Percentiles rank a stretch among this genome's conserved stretches.
Conservation (phyloP, 805 yeast species). For the Ogataea pini region DNA sequence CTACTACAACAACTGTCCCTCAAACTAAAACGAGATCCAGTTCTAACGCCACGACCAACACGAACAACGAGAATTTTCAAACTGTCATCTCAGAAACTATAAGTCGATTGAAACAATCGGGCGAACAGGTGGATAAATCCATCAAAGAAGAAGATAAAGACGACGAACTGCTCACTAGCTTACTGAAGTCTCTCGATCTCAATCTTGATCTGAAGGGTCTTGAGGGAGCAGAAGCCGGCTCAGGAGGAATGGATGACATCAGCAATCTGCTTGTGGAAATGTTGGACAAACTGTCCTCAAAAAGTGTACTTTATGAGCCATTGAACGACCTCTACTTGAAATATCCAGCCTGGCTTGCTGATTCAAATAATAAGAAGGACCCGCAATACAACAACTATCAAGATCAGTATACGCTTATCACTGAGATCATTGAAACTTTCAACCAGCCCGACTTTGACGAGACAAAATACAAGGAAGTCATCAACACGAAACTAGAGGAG, state of each 20-base stretch:
- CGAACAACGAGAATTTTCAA: constrained; percentile 49
- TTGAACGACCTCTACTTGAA: constrained; percentile 75
- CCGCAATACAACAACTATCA: constrained; percentile 47
- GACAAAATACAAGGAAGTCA: constrained; percentile 47
- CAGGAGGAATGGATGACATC: constrained; percentile 39
- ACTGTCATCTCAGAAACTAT: constrained; percentile 78
- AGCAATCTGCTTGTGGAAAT: constrained; percentile 66
- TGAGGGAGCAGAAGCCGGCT: constrained; percentile 12
- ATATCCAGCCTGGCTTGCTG: constrained; percentile 69
- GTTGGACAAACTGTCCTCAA: constrained; percentile 79
- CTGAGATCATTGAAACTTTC: constrained; percentile 61
- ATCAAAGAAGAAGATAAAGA: constrained; percentile 39
- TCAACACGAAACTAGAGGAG: constrained; percentile 62
- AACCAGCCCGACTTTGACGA: constrained; percentile 67
- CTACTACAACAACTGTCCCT: neutral
- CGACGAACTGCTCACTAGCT: constrained; percentile 58
- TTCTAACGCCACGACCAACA: constrained; percentile 14
- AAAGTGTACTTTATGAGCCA: constrained; percentile 85
- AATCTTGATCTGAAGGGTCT: constrained; percentile 36
- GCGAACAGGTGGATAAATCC: constrained; percentile 65
- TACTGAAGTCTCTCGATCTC: constrained; percentile 62
- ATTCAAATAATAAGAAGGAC: constrained; percentile 43
- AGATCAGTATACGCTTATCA: constrained; percentile 62
- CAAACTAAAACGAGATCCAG: neutral
- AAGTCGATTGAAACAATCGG: constrained; percentile 74